Evolutionary conservation across 2,329 filamentous ascomycete species (phyloP).

Genomic region (Verticillium klebahnii): DNA sequence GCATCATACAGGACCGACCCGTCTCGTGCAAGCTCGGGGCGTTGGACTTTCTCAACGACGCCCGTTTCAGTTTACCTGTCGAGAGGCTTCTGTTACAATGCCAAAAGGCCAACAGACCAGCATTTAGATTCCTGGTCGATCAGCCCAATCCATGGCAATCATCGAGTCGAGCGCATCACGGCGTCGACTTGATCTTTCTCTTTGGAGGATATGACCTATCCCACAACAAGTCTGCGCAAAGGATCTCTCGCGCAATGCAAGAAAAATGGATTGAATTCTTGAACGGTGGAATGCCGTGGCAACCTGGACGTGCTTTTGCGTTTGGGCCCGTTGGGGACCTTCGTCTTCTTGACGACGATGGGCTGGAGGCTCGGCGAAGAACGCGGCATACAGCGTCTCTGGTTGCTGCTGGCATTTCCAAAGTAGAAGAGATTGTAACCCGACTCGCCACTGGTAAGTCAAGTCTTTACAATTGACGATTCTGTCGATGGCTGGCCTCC

Average conservation of each 20-base stretch:
- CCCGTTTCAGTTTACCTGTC: constrained; percentile 22
- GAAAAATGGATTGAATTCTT: constrained; percentile 34
- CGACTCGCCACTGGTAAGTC: background rate
- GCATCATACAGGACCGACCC: constrained; percentile 31
- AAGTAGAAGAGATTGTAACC: background rate
- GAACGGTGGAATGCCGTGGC: constrained; percentile 30
- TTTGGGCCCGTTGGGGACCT: constrained; percentile 34
- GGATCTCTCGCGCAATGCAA: constrained; percentile 30
- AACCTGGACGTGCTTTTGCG: constrained; percentile 21
- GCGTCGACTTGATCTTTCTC: constrained; percentile 38
- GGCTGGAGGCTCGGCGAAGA: constrained; percentile 22
- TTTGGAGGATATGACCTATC: constrained; percentile 35
- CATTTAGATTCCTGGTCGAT: constrained; percentile 36
- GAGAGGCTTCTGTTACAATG: constrained; percentile 11
- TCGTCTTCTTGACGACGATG: constrained; percentile 21
- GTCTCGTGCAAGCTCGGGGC: constrained; percentile 34
- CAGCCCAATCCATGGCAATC: constrained; percentile 42
- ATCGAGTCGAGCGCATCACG: constrained; percentile 40
- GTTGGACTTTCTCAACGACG: constrained; percentile 31
- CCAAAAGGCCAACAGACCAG: constrained; percentile 16
- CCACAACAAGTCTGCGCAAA: constrained; percentile 25
- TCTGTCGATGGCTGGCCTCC: background rate
- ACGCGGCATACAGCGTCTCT: too few relatives aligned
- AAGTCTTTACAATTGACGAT: background rate
- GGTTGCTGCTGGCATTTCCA: constrained; percentile 14